Base-by-base conservation (phyloP, 1,139 yeast genomes). In the Candida mesenterica region DNA sequence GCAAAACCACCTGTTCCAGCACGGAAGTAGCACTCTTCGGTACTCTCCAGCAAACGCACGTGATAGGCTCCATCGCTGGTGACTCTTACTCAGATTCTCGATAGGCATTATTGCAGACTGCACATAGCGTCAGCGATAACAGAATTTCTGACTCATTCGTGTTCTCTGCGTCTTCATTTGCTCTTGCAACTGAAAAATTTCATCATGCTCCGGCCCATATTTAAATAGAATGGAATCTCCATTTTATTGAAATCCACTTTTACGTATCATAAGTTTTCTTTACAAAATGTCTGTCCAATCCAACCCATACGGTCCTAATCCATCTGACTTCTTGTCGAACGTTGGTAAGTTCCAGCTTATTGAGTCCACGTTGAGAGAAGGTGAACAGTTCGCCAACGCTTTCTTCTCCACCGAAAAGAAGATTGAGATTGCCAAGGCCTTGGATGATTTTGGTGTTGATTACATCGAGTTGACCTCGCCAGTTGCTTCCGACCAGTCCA, bases 301-400 rank as follows among this genome's bases (percentile, higher is more conserved):
- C 36, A 90, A 90, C 59, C 97, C 97, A 45, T 92, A 92, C 55
- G 97, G 96, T 19, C 96, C 97, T 44, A 84, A 90, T 59, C 97
- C 97, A 37, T 79, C 89, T 40, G 98, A 92, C 68, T 89, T 72
- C 58, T 68, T 92, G 46, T 88, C 97, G 15, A 92, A 92, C 58
- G 97, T 92, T 31, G 75, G 82, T 52, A 82, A 80, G 54, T 92
- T 90, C 68, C 90, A 90, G 72, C 69, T 92, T 53, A 92, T 92
- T 55, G 98, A 92, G 68, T 87, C 96, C 15, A 92, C 97, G 20
- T 74, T 92, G 46, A 82, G 97, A 75, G 98, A 92, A 67, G 97
- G 98, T 61, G 98, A 92, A 68, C 98, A 92, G 63, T 92, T 92
- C 61, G 97, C 97, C 56, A 92, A 90, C 59, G 96, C 98, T 8